Conservation (phyloP, 768 basidiomycete species). For the Tricholomella constricta region DNA sequence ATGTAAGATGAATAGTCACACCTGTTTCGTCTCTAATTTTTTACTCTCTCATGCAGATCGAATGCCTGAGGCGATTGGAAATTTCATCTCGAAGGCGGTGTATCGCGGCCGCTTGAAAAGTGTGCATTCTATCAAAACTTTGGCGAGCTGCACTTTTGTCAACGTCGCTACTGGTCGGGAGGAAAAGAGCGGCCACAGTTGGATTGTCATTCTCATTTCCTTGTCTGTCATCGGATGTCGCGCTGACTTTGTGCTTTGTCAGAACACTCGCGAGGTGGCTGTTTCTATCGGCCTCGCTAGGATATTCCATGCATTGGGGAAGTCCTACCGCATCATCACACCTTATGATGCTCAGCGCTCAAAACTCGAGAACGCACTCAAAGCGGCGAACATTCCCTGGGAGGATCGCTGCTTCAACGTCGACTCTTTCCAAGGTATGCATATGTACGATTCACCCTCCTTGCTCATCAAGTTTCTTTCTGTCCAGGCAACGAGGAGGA, state of each 20-base stretch:
- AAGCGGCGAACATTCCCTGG: conserved; percentile 48
- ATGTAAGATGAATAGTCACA: conserved; percentile 41
- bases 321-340: conserved; percentile 63
- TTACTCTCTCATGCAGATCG: conserved; percentile 40
- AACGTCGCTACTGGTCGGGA: conserved; percentile 44
- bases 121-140: conserved; percentile 34
- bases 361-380: conserved; percentile 50
- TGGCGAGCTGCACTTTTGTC: conserved; percentile 57
- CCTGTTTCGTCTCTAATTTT: background rate
- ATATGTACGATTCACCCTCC: conserved; percentile 4
- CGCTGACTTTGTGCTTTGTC: conserved; percentile 1
- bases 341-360: conserved; percentile 74
- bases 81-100: conserved; percentile 60
- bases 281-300: conserved; percentile 48
- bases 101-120: conserved; percentile 57
- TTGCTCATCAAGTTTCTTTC: background rate
- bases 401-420: conserved; percentile 72
- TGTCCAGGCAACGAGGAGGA: conserved; percentile 71
- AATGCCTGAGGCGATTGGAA: conserved; percentile 65
- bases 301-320: conserved; percentile 38
- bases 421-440: conserved; percentile 73
- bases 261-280: conserved; percentile 58
- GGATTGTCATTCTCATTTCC: conserved; percentile 32
- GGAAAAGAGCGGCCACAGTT: conserved; percentile 32
- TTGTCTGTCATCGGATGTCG: background rate